Conservation (phyloP, 805 yeast genomes). For the Yamadazyma olivae region DNA sequence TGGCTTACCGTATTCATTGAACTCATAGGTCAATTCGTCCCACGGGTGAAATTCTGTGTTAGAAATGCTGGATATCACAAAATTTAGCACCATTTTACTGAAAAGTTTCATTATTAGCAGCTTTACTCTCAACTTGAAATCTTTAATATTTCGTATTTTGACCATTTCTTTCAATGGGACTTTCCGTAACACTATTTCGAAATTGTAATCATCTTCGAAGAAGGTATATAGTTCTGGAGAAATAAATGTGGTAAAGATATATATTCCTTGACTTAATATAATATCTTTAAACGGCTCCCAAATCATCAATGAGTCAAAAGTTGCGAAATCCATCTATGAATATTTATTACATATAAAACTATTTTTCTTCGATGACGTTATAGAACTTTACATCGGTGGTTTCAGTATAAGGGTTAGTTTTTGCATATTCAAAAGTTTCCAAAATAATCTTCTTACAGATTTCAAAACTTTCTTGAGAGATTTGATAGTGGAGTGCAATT, state of each 20-base stretch:
- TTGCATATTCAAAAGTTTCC: conserved; percentile 56
- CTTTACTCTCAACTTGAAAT: conserved; percentile 27
- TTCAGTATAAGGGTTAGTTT: conserved; percentile 43
- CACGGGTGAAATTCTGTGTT: conserved; percentile 15
- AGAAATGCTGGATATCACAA: conserved; percentile 12
- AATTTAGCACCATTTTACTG: conserved; percentile 39
- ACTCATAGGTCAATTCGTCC: conserved; percentile 22
- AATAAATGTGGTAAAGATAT: conserved; percentile 15
- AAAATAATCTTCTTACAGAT: conserved; percentile 46
- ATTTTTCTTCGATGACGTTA: neutral
- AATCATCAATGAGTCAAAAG: neutral
- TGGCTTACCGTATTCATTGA: conserved; percentile 59
- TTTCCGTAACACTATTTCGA: conserved; percentile 48
- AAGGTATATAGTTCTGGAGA: conserved; percentile 11
- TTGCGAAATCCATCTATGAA: neutral
- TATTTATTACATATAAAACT: neutral
- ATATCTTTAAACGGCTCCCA: neutral
- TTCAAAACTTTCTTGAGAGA: conserved; percentile 27
- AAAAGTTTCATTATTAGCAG: conserved; percentile 47
- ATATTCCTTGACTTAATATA: neutral
- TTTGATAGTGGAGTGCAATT: conserved; percentile 37
- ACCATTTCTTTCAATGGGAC: conserved; percentile 39
- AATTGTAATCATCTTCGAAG: conserved; percentile 36
- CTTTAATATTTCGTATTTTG: conserved; percentile 38
- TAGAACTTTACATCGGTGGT: neutral